Base-by-base conservation (phyloP, 495 filamentous ascomycete species). In the Aspergillus saccharolyticus region DNA sequence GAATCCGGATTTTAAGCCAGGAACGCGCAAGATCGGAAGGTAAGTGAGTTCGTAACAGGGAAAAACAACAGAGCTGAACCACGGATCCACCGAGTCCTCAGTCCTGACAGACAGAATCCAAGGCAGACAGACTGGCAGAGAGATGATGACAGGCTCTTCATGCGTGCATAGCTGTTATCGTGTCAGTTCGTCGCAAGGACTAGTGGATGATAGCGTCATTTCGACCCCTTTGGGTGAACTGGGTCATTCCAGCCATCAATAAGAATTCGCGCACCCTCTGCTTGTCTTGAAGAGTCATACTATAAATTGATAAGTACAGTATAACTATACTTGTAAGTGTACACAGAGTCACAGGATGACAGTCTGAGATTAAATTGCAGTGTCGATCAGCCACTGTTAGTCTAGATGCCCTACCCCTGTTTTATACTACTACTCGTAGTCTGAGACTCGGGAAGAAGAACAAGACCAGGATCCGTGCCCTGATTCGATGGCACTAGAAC, bases 71-170 rank as follows among this genome's bases (percentile, higher is more conserved):
- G 3, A 50, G 49, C 42, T 53, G 55, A 58, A 57, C 55, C 55
- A 52, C 51, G 55, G 55, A 57, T 53, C 51, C 51, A 53, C 51
- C n/a, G n/a, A n/a, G n/a, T n/a, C n/a, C 9, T 28, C 4, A 28
- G 25, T 28, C 25, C 9, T 18, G 44, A 17, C 17, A 33, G 33
- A 15, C 33, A 8, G 33, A 39, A 39, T 6, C 10, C 33, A 39
- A 39, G 33, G 10, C 33, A 39, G 33, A 39, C 7, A 39, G 33
- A 39, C 33, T 30, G 14, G 33, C 33, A 39, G 6, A 28, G 25
- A 28, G 25, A 30, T 30, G 25, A 30, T 10, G n/a, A n/a, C n/a
- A n/a, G n/a, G n/a, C n/a, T n/a, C n/a, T n/a, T n/a, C n/a, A n/a
- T n/a, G n/a, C n/a, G n/a, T n/a, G n/a, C n/a, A n/a, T n/a, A 39